A percentile compares a stretch with the other conserved stretches of the same genome.
These are phyloP conservation scores for Thraustotheca clavata DNA, from an alignment of 352 stramenopile species.

Conservation along the genomic window DNA sequence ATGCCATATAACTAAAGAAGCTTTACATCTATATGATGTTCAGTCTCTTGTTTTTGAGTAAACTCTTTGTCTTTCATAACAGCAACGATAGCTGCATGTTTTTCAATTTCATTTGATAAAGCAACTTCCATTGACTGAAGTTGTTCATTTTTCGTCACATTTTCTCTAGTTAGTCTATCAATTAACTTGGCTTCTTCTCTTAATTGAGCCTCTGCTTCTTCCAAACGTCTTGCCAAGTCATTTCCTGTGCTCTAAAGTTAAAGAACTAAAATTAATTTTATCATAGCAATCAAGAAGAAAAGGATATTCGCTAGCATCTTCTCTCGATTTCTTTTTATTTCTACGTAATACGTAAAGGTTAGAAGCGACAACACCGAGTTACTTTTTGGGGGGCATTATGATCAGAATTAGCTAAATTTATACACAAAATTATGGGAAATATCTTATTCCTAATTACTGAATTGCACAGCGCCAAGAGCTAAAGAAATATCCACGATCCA, in stretches of 20 bases:
- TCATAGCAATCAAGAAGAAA: not conserved
- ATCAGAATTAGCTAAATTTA: not conserved
- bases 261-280: not conserved
- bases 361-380: not conserved
- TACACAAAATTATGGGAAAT: conserved; percentile 4
- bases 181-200: conserved; percentile 77
- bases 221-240: conserved; percentile 57
- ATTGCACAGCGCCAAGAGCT: not conserved
- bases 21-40: conserved; percentile 42
- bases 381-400: conserved; percentile 19
- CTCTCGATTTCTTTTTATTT: conserved; percentile 6
- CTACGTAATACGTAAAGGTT: too few relatives aligned
- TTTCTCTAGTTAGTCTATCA: conserved; percentile 68
- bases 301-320: conserved; percentile 3
- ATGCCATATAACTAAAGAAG: not conserved
- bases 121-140: conserved; percentile 54
- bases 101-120: conserved; percentile 54
- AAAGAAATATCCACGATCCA: conserved; percentile 1
- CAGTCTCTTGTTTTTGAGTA: conserved; percentile 44
- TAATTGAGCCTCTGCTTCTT: conserved; percentile 62
- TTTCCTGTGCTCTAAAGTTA: conserved; percentile 28
- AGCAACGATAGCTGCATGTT: conserved; percentile 40
- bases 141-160: conserved; percentile 61
- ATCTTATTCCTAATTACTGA: conserved; percentile 6
- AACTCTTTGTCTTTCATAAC: conserved; percentile 53